These are phyloP conservation scores for Boletus rubescentipes DNA, from an alignment of 768 basidiomycete genomes.

Conservation along the genomic window DNA sequence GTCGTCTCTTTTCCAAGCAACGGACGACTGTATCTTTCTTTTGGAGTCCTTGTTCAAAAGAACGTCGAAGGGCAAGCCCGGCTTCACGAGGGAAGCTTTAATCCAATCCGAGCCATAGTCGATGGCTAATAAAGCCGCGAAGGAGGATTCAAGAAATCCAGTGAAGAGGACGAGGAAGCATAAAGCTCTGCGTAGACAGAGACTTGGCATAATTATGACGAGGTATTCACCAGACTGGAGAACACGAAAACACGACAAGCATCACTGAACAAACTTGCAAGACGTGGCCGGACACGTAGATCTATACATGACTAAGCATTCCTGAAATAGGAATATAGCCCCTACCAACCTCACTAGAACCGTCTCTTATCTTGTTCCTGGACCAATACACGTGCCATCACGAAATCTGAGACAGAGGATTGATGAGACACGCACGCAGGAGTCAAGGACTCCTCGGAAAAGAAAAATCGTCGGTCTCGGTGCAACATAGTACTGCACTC, in stretches of 20 bases:
- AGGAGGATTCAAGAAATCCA: conserved; percentile 33
- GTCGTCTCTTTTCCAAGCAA: conserved; percentile 91
- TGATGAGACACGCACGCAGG: too few relatives aligned
- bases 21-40: conserved; percentile 87
- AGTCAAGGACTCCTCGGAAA: too few relatives aligned
- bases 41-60: conserved; percentile 96
- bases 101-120: conserved; percentile 99
- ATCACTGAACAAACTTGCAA: not conserved
- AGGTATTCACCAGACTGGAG: conserved; percentile 16
- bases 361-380: too few relatives aligned
- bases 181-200: conserved; percentile 28
- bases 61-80: conserved; percentile 93
- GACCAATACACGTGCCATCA: not conserved
- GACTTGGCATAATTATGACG: conserved; percentile 19
- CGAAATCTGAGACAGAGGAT: too few relatives aligned
- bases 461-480: too few relatives aligned
- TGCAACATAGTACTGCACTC: too few relatives aligned
- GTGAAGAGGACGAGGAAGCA: conserved; percentile 26
- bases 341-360: too few relatives aligned
- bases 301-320: conserved; percentile 15
- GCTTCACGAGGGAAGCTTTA: conserved; percentile 94
- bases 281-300: conserved; percentile 27
- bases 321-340: not conserved
- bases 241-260: conserved; percentile 12
- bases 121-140: conserved; percentile 86